Conservation (phyloP, 176 grass and related monocot genomes). For the Aegilops sharonensis region DNA sequence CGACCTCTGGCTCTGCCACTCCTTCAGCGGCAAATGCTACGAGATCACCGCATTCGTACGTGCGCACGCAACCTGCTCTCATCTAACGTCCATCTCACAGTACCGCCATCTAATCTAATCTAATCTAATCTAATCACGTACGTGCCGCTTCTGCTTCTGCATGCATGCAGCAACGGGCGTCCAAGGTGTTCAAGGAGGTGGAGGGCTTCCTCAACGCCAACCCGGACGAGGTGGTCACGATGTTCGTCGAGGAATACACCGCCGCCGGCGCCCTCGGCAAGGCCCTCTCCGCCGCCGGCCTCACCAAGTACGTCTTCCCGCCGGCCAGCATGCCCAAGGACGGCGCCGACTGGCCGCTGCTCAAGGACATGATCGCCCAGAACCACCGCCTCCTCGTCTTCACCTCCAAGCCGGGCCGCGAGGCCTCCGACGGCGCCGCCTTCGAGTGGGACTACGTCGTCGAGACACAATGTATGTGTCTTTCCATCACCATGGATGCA, state of each 20-base stretch:
- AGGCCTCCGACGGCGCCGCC: slow-evolving; percentile 43
- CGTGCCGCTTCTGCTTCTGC: background rate
- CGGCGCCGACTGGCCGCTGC: slow-evolving; percentile 62
- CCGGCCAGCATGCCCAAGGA: slow-evolving; percentile 45
- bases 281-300: slow-evolving; percentile 46
- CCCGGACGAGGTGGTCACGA: slow-evolving; percentile 62
- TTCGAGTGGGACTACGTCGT: slow-evolving; percentile 74
- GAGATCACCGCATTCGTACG: slow-evolving; percentile 59
- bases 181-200: slow-evolving; percentile 57
- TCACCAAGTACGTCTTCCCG: slow-evolving; percentile 58
- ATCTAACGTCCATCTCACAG: too few species aligned
- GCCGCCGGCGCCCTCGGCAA: slow-evolving; percentile 34
- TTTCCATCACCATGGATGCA: too few species aligned
- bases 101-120: too few species aligned
- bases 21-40: slow-evolving; percentile 48
- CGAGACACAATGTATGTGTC: slow-evolving; percentile 55
- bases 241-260: slow-evolving; percentile 86
- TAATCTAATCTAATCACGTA: too few species aligned
- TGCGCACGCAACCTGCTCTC: background rate
- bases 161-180: slow-evolving; percentile 43
- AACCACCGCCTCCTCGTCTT: slow-evolving; percentile 68
- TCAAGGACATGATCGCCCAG: slow-evolving; percentile 61
- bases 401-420: slow-evolving; percentile 66
- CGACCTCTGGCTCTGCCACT: slow-evolving; percentile 86
- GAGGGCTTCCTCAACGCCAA: slow-evolving; percentile 58